Conservation (phyloP, 129 eudicot genomes). For the Flaveria linearis region DNA sequence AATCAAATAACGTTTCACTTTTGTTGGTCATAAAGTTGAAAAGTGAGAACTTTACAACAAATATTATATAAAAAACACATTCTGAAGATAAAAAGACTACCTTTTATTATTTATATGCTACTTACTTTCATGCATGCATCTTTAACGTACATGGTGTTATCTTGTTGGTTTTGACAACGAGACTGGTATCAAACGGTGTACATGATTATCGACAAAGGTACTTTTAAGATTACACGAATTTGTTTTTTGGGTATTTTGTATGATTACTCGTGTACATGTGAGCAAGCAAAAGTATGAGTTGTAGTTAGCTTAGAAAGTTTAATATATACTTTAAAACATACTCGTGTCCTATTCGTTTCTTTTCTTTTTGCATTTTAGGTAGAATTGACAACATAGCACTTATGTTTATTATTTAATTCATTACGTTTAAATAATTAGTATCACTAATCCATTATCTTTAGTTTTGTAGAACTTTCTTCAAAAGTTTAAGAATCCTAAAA, state of each 20-base stretch:
- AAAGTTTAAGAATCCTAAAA: no score
- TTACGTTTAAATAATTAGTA: no score
- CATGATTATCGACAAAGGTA: not conserved
- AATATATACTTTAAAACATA: no score
- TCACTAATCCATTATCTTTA: no score
- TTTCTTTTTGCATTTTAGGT: no score
- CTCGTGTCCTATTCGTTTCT: no score
- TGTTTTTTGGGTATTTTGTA: not conserved
- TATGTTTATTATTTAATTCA: no score
- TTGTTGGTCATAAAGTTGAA: conserved; percentile 2
- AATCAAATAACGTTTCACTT: not conserved
- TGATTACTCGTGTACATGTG: not conserved
- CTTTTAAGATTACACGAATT: not conserved
- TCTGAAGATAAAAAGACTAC: not conserved
- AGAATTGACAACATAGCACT: no score
- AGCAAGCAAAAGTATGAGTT: not conserved
- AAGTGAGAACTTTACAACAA: not conserved
- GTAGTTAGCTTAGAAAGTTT: no score
- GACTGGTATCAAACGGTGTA: not conserved
- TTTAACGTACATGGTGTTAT: not conserved
- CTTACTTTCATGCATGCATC: not conserved
- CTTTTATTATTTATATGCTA: not conserved
- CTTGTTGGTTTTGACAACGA: not conserved
- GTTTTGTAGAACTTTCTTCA: no score
- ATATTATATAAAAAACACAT: not conserved